Conservation (phyloP, 140 eudicot genomes). For the Erigeron philadelphicus region DNA sequence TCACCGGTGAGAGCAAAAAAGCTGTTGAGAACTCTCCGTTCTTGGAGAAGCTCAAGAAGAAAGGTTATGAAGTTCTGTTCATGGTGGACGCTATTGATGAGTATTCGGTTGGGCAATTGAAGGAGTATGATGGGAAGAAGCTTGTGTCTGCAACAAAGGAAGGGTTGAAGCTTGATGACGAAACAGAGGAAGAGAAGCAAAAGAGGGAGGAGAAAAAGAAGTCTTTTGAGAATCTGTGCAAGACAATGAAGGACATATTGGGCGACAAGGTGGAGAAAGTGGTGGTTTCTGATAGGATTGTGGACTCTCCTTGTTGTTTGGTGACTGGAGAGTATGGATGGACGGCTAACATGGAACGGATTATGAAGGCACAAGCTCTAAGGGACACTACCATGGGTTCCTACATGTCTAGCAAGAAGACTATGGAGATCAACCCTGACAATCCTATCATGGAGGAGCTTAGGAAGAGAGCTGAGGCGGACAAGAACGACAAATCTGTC, state of each 20-base stretch:
- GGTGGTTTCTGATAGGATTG: slow-evolving; percentile 64
- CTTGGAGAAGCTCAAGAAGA: slow-evolving; percentile 64
- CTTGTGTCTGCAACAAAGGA: slow-evolving; percentile 71
- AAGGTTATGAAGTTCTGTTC: slow-evolving; percentile 60
- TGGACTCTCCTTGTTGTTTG: slow-evolving; percentile 71
- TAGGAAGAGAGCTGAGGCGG: slow-evolving; percentile 73
- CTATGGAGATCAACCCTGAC: slow-evolving; percentile 83
- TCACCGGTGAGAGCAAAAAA: slow-evolving; percentile 70
- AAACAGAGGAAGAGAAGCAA: slow-evolving; percentile 64
- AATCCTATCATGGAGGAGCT: slow-evolving; percentile 72
- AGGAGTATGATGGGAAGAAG: slow-evolving; percentile 74
- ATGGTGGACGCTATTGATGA: slow-evolving; percentile 85
- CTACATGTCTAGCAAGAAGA: slow-evolving; percentile 81
- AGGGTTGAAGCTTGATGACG: slow-evolving; percentile 65
- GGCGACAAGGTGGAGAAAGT: slow-evolving; percentile 73
- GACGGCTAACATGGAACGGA: slow-evolving; percentile 84
- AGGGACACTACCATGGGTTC: slow-evolving; percentile 74
- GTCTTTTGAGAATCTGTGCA: slow-evolving; percentile 65
- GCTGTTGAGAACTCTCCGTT: slow-evolving; percentile 76
- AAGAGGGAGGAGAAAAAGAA: slow-evolving; percentile 66
- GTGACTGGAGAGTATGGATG: slow-evolving; percentile 79
- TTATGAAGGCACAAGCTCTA: slow-evolving; percentile 74
- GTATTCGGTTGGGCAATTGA: slow-evolving; percentile 64
- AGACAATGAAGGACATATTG: slow-evolving; percentile 57
- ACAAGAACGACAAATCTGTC: slow-evolving; percentile 63